Conservation (phyloP, 306 rosid species). For the Morella rubra region DNA sequence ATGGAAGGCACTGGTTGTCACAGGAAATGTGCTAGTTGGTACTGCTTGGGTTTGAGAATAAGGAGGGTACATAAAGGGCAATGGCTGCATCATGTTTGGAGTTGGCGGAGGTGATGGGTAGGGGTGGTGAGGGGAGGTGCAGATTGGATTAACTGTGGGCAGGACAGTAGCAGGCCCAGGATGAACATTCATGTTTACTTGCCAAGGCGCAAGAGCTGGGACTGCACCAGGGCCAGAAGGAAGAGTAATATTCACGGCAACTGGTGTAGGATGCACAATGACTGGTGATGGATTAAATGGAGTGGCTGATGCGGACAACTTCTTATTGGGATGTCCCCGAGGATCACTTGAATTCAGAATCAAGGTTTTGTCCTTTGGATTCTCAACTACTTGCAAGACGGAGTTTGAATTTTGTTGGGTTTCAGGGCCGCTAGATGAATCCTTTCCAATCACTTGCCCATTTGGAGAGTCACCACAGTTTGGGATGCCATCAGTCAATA, state of each 20-base stretch:
- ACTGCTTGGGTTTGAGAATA: constrained; percentile 78
- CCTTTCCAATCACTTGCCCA: constrained; percentile 42
- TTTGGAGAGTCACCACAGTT: constrained; percentile 41
- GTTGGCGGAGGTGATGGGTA: constrained; percentile 92
- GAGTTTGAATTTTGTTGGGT: constrained; percentile 40
- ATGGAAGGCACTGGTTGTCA: constrained; percentile 70
- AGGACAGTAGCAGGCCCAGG: constrained; percentile 62
- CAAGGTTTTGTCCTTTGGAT: constrained; percentile 42
- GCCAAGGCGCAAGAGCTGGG: constrained; percentile 78
- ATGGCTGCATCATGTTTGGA: constrained; percentile 86
- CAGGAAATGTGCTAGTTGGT: constrained; percentile 67
- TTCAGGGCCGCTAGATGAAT: constrained; percentile 48
- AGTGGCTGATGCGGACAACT: constrained; percentile 94
- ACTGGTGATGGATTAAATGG: constrained; percentile 88
- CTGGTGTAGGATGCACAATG: constrained; percentile 64
- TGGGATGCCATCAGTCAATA: constrained; percentile 32
- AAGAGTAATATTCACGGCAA: constrained; percentile 65
- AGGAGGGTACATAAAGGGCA: constrained; percentile 83
- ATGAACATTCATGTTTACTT: constrained; percentile 84
- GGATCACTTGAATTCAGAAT: constrained; percentile 43
- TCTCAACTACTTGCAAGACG: constrained; percentile 49
- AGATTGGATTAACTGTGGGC: constrained; percentile 59
- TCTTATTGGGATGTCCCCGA: constrained; percentile 53
- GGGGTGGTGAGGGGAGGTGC: constrained; percentile 88
- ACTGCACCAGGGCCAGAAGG: constrained; percentile 62